Base-by-base conservation (phyloP, 73 alveolate genomes). In the Durusdinium trenchii region DNA sequence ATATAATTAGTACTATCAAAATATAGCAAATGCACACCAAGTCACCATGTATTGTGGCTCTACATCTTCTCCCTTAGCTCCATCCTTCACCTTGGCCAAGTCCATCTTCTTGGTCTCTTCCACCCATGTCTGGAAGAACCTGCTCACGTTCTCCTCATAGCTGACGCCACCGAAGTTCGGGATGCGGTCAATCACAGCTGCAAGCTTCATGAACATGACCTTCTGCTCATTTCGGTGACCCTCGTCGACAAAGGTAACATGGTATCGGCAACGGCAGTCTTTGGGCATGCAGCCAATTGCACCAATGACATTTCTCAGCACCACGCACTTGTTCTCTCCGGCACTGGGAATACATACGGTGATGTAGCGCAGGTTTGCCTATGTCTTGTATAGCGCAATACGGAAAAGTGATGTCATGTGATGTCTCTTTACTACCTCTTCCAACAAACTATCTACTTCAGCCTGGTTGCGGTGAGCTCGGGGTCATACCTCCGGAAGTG, bases 211-310 rank as follows among this genome's bases (percentile, higher is more conserved):
- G 90, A 91, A 91, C 90, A 69, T 91, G 62, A 91, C 30, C 61
- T 91, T 91, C 78, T 91, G 98, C 89, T 91, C 98, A 26, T 76
- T 78, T 67, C 98, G 87, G 78, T 91, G 98, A 43, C 98, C 98
- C 57, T 91, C 98, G 28, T 91, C 98, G 43, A 91, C 98, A 35
- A 91, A 91, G 98, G 98, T 78, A 46, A 91, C 98, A 35, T 91
- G 98, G 82, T 91, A 91, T 57, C 98, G 98, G 98, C 98, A 91
- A 16, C 98, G 84, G 60, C 98, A 91, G 46, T 91, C 98, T 78
- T 91, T 91, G 32, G 98, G 98, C 98, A 91, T 91, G 98, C 98
- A 91, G 43, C 98, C 98, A 43, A 91, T 91, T 9, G 98, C 98
- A 20, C 98, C 98, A 16, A 91, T 76, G 60, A 91, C 85, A 48